phyloP scores from a whole-genome alignment of 2,329 filamentous ascomycete species.

The Cercospora sp. region DNA sequence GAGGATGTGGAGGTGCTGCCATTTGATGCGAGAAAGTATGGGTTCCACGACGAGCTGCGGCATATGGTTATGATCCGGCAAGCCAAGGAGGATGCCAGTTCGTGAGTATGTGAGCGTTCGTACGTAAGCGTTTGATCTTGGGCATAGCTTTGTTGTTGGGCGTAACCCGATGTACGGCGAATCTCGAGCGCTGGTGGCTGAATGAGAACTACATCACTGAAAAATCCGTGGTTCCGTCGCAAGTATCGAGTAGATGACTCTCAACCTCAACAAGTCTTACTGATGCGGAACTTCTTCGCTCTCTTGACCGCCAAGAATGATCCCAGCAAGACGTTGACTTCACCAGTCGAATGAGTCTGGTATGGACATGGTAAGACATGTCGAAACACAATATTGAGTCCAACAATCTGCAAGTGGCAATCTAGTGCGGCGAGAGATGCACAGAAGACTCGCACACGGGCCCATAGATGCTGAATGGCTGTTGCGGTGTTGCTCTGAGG shows the following conservation, averaged over 20 bases:
- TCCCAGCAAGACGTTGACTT: not conserved
- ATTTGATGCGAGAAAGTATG: conserved; percentile 35
- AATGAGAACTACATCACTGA: not conserved
- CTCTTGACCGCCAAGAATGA: conserved; percentile 3
- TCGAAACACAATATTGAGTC: too few species aligned
- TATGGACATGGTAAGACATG: not conserved
- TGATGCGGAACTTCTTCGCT: not conserved
- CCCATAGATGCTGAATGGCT: not conserved
- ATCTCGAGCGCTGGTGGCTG: too few species aligned
- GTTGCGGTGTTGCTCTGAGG: too few species aligned
- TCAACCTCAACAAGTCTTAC: not conserved
- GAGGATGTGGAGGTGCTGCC: conserved; percentile 32
- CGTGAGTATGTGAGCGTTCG: not conserved
- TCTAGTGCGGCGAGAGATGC: not conserved
- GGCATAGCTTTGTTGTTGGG: not conserved
- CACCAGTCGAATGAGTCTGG: not conserved
- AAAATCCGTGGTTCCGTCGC: too few species aligned
- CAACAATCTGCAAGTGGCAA: not conserved
- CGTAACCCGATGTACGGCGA: not conserved
- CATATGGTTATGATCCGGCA: conserved; percentile 34
- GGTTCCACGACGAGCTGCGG: conserved; percentile 29
- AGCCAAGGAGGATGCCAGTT: conserved; percentile 13
- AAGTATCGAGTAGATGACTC: not conserved
- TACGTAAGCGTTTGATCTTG: not conserved
- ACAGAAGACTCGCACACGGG: not conserved